A percentile compares a stretch with the other conserved stretches of the same genome.
Conservation (phyloP, 2,329 filamentous ascomycete species). For the Cercospora sojina region DNA sequence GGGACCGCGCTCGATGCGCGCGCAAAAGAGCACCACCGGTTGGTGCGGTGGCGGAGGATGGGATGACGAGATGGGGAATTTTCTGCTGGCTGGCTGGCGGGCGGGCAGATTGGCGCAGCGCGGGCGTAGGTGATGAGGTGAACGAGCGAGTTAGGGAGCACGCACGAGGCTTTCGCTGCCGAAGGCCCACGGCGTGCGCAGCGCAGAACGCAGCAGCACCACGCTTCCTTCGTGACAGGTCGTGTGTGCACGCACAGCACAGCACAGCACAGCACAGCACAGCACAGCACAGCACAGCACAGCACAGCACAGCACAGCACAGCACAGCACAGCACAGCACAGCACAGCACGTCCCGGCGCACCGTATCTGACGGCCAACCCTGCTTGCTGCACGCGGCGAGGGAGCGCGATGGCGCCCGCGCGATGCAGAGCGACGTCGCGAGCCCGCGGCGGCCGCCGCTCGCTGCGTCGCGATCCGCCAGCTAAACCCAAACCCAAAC, state of each 20-base stretch:
- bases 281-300: too few species aligned
- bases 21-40: constrained; percentile 6
- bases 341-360: too few species aligned
- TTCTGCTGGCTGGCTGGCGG: neutral
- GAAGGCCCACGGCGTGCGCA: neutral
- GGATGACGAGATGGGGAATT: neutral
- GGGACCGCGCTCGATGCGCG: neutral
- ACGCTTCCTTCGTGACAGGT: too few species aligned
- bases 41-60: neutral
- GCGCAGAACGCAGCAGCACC: too few species aligned
- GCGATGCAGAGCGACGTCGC: neutral
- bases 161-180: neutral
- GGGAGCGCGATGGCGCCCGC: neutral
- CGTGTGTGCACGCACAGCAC: too few species aligned
- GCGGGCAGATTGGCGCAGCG: neutral
- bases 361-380: neutral
- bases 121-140: neutral
- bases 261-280: too few species aligned
- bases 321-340: too few species aligned
- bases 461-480: neutral
- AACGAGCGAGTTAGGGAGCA: neutral
- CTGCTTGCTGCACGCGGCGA: neutral
- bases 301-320: too few species aligned
- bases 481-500: neutral
- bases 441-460: neutral